These are phyloP conservation scores for Cryptosporidium canis DNA, from an alignment of 169 alveolate species.

Conservation along the genomic window DNA sequence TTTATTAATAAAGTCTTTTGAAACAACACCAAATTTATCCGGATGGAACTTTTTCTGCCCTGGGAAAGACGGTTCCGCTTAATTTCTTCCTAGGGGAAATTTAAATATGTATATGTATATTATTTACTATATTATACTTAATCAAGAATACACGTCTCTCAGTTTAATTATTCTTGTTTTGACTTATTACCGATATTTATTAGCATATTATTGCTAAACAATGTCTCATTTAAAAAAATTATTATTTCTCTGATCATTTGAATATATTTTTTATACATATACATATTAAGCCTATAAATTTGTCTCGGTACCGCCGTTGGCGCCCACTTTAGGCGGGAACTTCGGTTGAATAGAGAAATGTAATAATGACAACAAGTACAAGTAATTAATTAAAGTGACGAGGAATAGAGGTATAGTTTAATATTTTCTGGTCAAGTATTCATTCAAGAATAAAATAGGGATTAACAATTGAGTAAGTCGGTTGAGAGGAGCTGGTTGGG, in stretches of 20 bases:
- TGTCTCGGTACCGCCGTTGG: not conserved
- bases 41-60: not conserved
- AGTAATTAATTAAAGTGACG: no score
- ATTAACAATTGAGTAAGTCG: not conserved
- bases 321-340: not conserved
- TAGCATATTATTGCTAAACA: not conserved
- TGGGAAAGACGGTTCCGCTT: not conserved
- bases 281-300: no score
- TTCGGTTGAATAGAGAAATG: not conserved
- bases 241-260: no score
- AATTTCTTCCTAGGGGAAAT: not conserved
- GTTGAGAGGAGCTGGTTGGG: not conserved
- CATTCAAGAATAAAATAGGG: not conserved
- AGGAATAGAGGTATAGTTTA: no score
- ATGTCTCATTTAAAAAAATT: not conserved
- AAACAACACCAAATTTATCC: conserved; percentile 7
- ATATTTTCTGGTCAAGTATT: no score
- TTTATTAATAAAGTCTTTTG: not conserved
- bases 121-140: not conserved
- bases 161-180: not conserved
- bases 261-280: no score
- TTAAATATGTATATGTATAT: not conserved
- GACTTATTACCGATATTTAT: not conserved
- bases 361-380: not conserved
- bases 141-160: conserved; percentile 16